A percentile compares a stretch with the other conserved stretches of the same genome.
These are phyloP conservation scores for Suhomyces xylopsoci DNA, from an alignment of 805 yeast species.

Conservation along the genomic window DNA sequence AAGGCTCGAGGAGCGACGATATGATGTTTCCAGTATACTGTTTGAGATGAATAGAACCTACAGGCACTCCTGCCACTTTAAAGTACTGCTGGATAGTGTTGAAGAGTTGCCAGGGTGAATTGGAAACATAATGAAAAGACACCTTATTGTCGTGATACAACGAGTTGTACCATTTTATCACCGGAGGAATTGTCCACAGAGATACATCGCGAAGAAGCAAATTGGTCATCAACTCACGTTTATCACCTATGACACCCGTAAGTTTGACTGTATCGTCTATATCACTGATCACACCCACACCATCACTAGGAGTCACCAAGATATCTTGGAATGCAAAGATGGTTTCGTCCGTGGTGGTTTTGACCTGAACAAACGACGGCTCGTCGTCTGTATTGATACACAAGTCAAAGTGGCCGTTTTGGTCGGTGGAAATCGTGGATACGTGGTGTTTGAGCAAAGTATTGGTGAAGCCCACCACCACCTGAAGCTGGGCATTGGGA, in stretches of 20 bases:
- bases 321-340: slow-evolving; percentile 47
- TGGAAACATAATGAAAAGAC: slow-evolving; percentile 89
- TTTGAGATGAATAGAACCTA: slow-evolving; percentile 82
- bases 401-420: slow-evolving; percentile 61
- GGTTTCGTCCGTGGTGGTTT: slow-evolving; percentile 45
- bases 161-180: slow-evolving; percentile 67
- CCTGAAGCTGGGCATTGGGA: slow-evolving; percentile 50
- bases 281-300: slow-evolving; percentile 80
- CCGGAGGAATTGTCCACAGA: slow-evolving; percentile 72
- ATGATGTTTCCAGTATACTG: slow-evolving; percentile 82
- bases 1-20: slow-evolving; percentile 81
- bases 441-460: neutral
- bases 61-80: slow-evolving; percentile 56
- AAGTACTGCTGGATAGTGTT: slow-evolving; percentile 58
- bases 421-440: slow-evolving; percentile 49
- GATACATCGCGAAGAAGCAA: slow-evolving; percentile 64
- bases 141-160: slow-evolving; percentile 45
- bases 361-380: slow-evolving; percentile 59
- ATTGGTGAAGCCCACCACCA: slow-evolving; percentile 51
- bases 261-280: slow-evolving; percentile 91
- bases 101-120: slow-evolving; percentile 90
- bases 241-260: slow-evolving; percentile 89
- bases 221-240: slow-evolving; percentile 75
- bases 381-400: slow-evolving; percentile 53
- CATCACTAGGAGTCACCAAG: slow-evolving; percentile 40